Evolutionary conservation across 371 early-diverging fungal genomes (phyloP), one percentile per base, ranked within the genome.

Genomic region (Apophysomyces elegans): DNA sequence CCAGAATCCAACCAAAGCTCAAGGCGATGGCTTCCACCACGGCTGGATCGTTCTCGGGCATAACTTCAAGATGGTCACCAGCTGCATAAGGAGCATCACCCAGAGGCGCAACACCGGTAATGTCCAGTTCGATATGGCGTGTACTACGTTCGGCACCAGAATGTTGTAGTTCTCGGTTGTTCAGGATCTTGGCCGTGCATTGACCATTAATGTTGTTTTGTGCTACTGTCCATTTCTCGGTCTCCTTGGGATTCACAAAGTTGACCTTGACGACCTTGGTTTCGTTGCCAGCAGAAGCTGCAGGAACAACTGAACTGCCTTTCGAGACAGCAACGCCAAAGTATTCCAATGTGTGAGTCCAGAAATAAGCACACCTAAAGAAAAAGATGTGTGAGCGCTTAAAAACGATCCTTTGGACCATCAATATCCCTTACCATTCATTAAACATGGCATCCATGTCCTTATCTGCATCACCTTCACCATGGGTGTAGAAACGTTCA

Each of bases 51-150:
- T 81, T 79, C 37, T 66, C 62, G 2, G 82, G 80, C 58, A 63
- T 64, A 3, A 82, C 66, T 56, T 80, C 82, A 13, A 82, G 60
- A 39, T 82, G 82, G 65, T 82, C 82, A n/a, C 82, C 82, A 21
- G 82, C 72, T 26, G 58, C 59, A 39, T 71, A 78, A 0, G 11
- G 60, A 36, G 26, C 45, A 36, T 70, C 65, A 18, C 66, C 62
- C 38, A 68, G 37, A 5, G 56, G 61, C 2, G 59, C 21, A 2
- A 66, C 37, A 14, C 56, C 54, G 2, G 65, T 56, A 35, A 72
- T 60, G 36, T 67, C 67, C 9, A 82, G 61, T 39, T 76, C 68
- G 60, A 82, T 65, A 46, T 76, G 75, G 16, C 76, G 75, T 11
- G 80, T 80, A 60, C 77, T 72, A 5, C 69, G 62, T 16, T 69